These are phyloP conservation scores for Paraphoma sp. DNA, from an alignment of 2,329 filamentous ascomycete genomes.

Conservation along the genomic window DNA sequence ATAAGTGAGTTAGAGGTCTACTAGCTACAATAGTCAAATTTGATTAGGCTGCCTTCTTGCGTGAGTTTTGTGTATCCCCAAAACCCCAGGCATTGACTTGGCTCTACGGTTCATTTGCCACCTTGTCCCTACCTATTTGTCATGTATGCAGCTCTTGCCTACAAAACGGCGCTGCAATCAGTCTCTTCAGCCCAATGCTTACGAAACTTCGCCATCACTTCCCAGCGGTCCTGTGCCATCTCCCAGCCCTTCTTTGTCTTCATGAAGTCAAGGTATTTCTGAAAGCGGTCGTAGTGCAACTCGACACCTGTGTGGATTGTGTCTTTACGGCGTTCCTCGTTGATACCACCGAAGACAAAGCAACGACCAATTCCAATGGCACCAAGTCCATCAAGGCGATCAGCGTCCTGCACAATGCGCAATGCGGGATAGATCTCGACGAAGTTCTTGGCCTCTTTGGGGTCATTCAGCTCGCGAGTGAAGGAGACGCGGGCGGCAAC, in stretches of 20 bases:
- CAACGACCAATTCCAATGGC: conserved; percentile 72
- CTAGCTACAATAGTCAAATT: no score
- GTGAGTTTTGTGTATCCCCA: no score
- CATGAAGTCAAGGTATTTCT: conserved; percentile 1
- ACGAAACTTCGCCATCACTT: conserved; percentile 1
- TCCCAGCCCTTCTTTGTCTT: conserved; percentile 1
- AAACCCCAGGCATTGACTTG: no score
- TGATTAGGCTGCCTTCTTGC: no score
- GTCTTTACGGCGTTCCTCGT: not conserved
- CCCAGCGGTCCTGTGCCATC: not conserved
- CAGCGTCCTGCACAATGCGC: conserved; percentile 86
- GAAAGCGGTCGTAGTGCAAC: not conserved
- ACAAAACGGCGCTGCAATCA: not conserved
- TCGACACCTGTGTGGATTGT: not conserved
- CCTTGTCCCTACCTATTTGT: no score
- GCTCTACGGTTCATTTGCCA: no score
- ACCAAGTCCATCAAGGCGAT: conserved; percentile 84
- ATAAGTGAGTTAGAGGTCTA: no score
- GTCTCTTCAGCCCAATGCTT: conserved; percentile 1
- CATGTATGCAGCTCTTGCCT: not conserved
- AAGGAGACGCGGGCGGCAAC: conserved; percentile 82
- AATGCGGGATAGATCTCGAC: conserved; percentile 68
- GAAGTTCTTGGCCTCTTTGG: conserved; percentile 60
- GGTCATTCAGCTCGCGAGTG: conserved; percentile 71
- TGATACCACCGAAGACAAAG: not conserved